A percentile compares a stretch with the other conserved stretches of the same genome.
phyloP scores from a whole-genome alignment of 2,329 filamentous ascomycete species.

The Fusarium xyrophilum region DNA sequence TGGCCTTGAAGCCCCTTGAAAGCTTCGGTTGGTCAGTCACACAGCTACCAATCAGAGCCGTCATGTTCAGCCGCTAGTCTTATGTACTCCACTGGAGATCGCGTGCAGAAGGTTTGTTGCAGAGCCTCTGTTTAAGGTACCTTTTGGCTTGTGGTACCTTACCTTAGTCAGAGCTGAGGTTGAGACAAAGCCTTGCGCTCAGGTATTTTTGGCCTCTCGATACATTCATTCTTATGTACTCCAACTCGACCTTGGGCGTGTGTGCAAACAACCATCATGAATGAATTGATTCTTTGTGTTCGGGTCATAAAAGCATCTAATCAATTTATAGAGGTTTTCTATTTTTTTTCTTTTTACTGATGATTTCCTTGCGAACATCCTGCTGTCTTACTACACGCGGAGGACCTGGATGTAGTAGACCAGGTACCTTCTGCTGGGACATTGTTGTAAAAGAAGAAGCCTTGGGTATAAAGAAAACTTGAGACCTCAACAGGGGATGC shows the following conservation, averaged over 20 bases:
- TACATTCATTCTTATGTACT: conserved; percentile 2
- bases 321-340: neutral
- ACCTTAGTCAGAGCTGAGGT: conserved; percentile 27
- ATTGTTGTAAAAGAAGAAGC: neutral
- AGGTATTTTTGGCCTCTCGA: conserved; percentile 17
- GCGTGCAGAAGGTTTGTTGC: conserved; percentile 22
- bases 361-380: neutral
- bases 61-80: conserved; percentile 8
- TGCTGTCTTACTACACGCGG: neutral
- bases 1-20: conserved; percentile 31
- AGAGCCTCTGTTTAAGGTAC: conserved; percentile 34
- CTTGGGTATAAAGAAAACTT: neutral
- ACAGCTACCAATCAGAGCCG: conserved; percentile 20
- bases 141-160: conserved; percentile 32
- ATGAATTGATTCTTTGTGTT: neutral
- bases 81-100: conserved; percentile 25
- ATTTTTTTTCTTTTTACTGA: neutral
- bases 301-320: neutral
- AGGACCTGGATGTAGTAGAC: neutral
- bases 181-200: neutral
- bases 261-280: neutral
- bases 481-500: neutral
- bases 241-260: neutral
- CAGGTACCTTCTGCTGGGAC: neutral
- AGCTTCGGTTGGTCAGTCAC: conserved; percentile 13